These are phyloP conservation scores for Pogostemon cablin DNA, from an alignment of 257 asterid genomes.

Conservation along the genomic window DNA sequence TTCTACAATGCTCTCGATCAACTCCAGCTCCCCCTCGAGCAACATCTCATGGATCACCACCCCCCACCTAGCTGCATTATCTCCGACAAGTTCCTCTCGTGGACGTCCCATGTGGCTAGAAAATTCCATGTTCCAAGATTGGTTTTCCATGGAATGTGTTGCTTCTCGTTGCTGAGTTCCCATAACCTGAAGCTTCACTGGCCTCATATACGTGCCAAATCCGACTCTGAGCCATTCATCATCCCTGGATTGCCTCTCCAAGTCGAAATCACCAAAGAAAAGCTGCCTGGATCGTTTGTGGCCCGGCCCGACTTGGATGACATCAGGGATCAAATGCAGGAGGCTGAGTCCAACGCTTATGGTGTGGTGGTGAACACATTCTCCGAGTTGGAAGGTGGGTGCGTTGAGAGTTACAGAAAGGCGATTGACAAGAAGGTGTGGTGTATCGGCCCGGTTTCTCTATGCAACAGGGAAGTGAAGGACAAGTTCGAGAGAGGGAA, in stretches of 20 bases:
- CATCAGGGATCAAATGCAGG: conserved; percentile 63
- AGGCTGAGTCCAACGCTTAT: conserved; percentile 58
- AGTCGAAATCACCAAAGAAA: conserved; percentile 46
- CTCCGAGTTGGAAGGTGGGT: conserved; percentile 59
- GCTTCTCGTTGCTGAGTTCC: conserved; percentile 63
- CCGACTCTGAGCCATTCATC: conserved; percentile 50
- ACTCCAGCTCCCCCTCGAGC: conserved; percentile 57
- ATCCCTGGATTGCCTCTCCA: conserved; percentile 66
- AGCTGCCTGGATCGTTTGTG: conserved; percentile 69
- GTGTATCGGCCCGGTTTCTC: conserved; percentile 80
- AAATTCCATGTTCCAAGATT: conserved; percentile 56
- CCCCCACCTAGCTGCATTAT: conserved; percentile 75
- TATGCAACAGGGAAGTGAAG: conserved; percentile 45
- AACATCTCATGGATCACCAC: conserved; percentile 23
- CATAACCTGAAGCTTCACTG: conserved; percentile 48
- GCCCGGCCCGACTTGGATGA: conserved; percentile 66
- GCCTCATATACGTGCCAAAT: conserved; percentile 46
- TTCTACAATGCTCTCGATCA: conserved; percentile 54
- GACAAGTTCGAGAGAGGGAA: conserved; percentile 78
- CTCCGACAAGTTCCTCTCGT: conserved; percentile 69
- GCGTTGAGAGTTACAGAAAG: conserved; percentile 50
- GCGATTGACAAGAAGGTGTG: conserved; percentile 64
- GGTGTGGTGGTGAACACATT: conserved; percentile 75
- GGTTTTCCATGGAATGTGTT: conserved; percentile 75
- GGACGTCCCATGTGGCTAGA: conserved; percentile 62